Base-by-base conservation (phyloP, 1,139 yeast genomes). In the Scheffersomyces parashehatae region DNA sequence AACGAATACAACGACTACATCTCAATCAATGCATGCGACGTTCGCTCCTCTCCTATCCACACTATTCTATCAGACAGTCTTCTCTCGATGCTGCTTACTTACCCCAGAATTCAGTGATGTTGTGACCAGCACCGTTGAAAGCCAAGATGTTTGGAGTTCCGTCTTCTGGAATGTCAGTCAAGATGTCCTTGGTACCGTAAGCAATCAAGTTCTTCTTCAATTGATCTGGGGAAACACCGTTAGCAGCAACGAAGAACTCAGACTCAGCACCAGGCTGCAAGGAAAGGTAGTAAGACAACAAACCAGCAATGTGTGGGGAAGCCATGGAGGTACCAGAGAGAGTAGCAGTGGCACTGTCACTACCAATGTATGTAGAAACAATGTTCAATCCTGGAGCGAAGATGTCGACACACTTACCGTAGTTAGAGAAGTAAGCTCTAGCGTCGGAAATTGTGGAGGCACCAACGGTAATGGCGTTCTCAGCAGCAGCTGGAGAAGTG, bases 301-400 rank as follows among this genome's bases (percentile, higher is more conserved):
- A 78, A 55, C 99, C 99, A 50, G 90, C 86, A 64, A 93, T 86
- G 65, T 93, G 98, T 42, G 99, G 99, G 37, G 98, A 88, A 30
- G 99, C 99, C 99, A 93, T 93, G 15, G 99, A 93, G 15, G 99
- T 93, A 71, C 99, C 99, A 34, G 97, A 89, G 68, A 93, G 79
- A 41, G 93, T 83, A 48, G 96, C 96, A 53, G 96, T 85, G 39
- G 95, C 90, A 46, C 79, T 67, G 53, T 83, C 82, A 33, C 95
- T 85, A 40, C 96, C 95, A 65, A 88, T 90, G 73, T 90, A 93
- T 43, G 95, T 86, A 29, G 93, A 85, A 58, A 85, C 73, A 52
- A 88, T 79, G 65, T 86, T 84, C 65, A 85, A 78, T 61, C 95
- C 95, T 28, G 95, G 95, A 29, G 89, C 95, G 60, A 85, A 87